These are phyloP conservation scores for Kwoniella shivajii DNA, from an alignment of 1,284 basidiomycete species.

Conservation along the genomic window DNA sequence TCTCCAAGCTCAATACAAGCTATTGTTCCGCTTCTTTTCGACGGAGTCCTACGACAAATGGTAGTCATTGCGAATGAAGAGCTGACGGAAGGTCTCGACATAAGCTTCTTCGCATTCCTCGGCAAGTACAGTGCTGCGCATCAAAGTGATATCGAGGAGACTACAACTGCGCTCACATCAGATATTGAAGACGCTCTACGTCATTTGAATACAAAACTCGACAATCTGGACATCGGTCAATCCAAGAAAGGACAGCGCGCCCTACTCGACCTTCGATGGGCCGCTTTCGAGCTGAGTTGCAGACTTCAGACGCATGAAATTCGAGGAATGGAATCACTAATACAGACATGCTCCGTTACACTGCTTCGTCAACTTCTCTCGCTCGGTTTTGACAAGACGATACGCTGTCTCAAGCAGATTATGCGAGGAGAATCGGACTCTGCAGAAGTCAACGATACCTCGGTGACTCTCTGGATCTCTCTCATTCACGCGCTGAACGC, in stretches of 20 bases:
- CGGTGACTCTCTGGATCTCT: constrained; percentile 75
- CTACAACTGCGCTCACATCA: neutral
- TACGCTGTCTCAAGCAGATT: constrained; percentile 54
- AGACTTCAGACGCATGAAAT: neutral
- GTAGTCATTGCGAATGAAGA: constrained; percentile 22
- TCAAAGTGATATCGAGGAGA: constrained; percentile 2
- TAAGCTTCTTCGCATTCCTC: constrained; percentile 29
- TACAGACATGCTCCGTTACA: constrained; percentile 27
- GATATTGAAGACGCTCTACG: constrained; percentile 1
- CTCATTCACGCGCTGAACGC: constrained; percentile 62
- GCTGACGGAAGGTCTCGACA: constrained; percentile 2
- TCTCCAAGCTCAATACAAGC: constrained; percentile 18
- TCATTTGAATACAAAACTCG: constrained; percentile 15
- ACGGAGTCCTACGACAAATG: constrained; percentile 21
- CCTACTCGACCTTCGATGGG: constrained; percentile 62
- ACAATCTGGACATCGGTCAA: constrained; percentile 19
- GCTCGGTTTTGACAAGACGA: constrained; percentile 61
- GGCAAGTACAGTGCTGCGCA: constrained; percentile 15
- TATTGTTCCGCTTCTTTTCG: constrained; percentile 35
- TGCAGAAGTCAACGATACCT: constrained; percentile 55
- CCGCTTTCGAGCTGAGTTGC: constrained; percentile 61
- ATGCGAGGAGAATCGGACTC: constrained; percentile 48
- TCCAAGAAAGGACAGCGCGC: constrained; percentile 7
- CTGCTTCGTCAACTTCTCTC: constrained; percentile 62
- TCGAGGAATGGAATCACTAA: constrained; percentile 1